Evolutionary conservation across 495 filamentous ascomycete genomes (phyloP).

Genomic region (Thermothielavioides terrestris): DNA sequence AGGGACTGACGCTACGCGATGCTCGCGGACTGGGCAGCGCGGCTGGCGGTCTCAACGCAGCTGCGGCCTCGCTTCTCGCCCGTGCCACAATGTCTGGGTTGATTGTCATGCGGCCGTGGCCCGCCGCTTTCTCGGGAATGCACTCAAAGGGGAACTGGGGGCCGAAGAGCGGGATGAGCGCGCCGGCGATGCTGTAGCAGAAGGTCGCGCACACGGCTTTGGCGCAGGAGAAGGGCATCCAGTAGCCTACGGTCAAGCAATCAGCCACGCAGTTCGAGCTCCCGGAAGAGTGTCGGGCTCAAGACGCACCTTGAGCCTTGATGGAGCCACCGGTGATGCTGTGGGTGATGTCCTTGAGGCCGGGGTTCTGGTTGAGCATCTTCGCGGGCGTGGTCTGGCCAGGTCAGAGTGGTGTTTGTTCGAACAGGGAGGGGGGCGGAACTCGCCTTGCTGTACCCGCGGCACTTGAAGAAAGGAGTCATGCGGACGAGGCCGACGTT

Average conservation of each 20-base stretch:
- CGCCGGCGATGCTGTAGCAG: conserved; percentile 74
- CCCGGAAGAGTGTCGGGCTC: neutral
- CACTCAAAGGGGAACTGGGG: conserved; percentile 66
- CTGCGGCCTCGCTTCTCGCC: conserved; percentile 47
- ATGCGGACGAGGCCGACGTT: conserved; percentile 90
- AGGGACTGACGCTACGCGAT: conserved; percentile 12
- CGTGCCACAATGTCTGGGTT: conserved; percentile 46
- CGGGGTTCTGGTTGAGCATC: conserved; percentile 68
- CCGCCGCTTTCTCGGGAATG: conserved; percentile 45
- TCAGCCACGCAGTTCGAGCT: neutral
- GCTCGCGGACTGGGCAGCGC: neutral
- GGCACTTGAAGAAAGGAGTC: conserved; percentile 90
- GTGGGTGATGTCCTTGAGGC: conserved; percentile 75
- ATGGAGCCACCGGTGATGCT: conserved; percentile 93
- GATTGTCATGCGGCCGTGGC: conserved; percentile 62
- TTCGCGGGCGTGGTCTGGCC: conserved; percentile 72
- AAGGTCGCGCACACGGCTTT: conserved; percentile 78
- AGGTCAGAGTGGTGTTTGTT: neutral
- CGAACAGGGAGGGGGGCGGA: neutral
- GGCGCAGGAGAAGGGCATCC: conserved; percentile 86
- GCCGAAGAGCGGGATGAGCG: conserved; percentile 83
- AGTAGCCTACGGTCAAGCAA: conserved; percentile 61
- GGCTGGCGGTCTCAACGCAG: conserved; percentile 6
- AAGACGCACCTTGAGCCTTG: conserved; percentile 76
- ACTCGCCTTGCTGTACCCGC: conserved; percentile 72